These are phyloP conservation scores for Glomus cerebriforme DNA, from an alignment of 192 early-diverging fungal species.

Conservation along the genomic window DNA sequence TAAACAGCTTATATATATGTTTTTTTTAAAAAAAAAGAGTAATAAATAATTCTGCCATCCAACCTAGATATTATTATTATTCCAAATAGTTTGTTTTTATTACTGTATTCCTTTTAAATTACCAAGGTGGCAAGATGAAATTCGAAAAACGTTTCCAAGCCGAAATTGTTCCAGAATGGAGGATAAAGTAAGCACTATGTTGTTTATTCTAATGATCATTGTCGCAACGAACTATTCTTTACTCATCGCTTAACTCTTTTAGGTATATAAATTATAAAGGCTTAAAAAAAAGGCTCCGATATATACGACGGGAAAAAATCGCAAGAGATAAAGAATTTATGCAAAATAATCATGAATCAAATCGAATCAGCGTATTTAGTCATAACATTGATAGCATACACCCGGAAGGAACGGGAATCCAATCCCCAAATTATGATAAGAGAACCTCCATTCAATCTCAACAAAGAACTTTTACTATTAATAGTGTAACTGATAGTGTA, in stretches of 20 bases:
- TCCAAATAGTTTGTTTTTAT: too few species aligned
- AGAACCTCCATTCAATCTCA: neutral
- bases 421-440: neutral
- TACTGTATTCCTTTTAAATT: too few species aligned
- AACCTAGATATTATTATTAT: too few species aligned
- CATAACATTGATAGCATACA: neutral
- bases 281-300: neutral
- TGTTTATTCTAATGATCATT: too few species aligned
- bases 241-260: neutral
- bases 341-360: neutral
- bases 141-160: slow-evolving; percentile 7
- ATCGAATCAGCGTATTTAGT: neutral
- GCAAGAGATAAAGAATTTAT: neutral
- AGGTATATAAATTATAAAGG: slow-evolving; percentile 17
- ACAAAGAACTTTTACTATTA: neutral
- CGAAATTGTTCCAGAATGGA: neutral
- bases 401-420: too few species aligned
- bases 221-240: neutral
- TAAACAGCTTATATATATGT: neutral
- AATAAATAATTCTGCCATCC: too few species aligned
- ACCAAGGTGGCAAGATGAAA: too few species aligned
- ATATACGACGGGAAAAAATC: neutral
- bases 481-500: neutral
- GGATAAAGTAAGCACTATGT: neutral
- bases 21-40: neutral